A percentile compares a stretch with the other conserved stretches of the same genome.
Conservation (phyloP, 176 grass and related monocot species). For the Avena sativa region DNA sequence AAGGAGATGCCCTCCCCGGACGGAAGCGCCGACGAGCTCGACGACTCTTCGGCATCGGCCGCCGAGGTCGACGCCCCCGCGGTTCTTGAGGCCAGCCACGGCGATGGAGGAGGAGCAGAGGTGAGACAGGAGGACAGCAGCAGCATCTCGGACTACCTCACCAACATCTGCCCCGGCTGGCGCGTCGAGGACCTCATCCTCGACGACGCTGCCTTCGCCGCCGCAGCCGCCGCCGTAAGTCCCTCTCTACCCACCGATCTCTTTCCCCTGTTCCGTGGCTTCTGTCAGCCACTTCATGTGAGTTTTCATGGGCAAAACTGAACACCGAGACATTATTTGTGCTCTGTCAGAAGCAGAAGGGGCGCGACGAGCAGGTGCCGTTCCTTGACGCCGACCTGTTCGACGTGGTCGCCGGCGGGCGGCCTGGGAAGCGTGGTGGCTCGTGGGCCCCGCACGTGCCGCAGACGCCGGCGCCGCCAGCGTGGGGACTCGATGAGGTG, state of each 20-base stretch:
- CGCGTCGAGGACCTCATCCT: slow-evolving; percentile 79
- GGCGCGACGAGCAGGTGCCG: slow-evolving; percentile 58
- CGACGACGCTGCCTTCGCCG: slow-evolving; percentile 43
- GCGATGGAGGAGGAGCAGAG: neutral
- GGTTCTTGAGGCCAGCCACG: neutral
- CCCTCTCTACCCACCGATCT: neutral
- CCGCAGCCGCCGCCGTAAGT: slow-evolving; percentile 35
- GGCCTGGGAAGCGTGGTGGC: slow-evolving; percentile 16
- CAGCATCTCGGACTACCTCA: slow-evolving; percentile 73
- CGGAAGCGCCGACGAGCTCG: no score
- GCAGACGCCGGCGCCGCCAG: slow-evolving; percentile 4
- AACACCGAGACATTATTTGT: neutral
- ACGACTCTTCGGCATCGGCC: neutral
- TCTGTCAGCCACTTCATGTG: neutral
- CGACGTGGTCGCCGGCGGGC: slow-evolving; percentile 50
- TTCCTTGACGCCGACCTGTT: slow-evolving; percentile 67
- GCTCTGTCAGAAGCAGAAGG: slow-evolving; percentile 24
- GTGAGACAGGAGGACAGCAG: slow-evolving; percentile 18
- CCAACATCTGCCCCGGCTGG: slow-evolving; percentile 79
- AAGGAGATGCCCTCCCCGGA: neutral
- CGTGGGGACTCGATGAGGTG: slow-evolving; percentile 39
- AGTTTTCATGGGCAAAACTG: neutral
- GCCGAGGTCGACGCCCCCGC: neutral
- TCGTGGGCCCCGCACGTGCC: slow-evolving; percentile 49
- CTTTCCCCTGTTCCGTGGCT: neutral